phyloP scores from a whole-genome alignment of 2,329 filamentous ascomycete genomes.

The Sporothrix globosa region DNA sequence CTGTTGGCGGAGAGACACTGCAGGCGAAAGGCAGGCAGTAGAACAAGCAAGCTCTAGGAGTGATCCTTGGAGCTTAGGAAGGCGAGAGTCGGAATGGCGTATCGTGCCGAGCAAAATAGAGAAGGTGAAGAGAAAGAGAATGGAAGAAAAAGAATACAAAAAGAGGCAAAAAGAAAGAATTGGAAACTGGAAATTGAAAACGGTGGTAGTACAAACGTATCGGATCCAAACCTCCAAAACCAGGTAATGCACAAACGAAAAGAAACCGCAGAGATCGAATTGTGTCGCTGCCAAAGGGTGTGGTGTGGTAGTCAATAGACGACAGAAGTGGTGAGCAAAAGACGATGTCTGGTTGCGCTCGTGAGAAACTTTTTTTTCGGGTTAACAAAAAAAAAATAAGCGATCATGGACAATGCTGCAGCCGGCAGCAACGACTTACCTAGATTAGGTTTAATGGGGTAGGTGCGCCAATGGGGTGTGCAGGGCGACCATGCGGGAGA shows the following conservation, averaged over 20 bases:
- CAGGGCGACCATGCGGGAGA: slow-evolving; percentile 7
- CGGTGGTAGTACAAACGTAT: slow-evolving; percentile 31
- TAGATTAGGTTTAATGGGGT: slow-evolving; percentile 23
- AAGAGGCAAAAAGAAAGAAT: slow-evolving; percentile 15
- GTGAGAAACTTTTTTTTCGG: slow-evolving; percentile 36
- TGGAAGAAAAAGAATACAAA: background rate
- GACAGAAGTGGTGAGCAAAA: slow-evolving; percentile 17
- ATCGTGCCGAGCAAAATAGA: background rate
- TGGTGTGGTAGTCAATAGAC: slow-evolving; percentile 21
- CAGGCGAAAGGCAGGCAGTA: slow-evolving; percentile 14
- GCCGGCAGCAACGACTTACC: slow-evolving; percentile 17
- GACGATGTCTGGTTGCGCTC: slow-evolving; percentile 30
- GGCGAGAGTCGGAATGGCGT: background rate
- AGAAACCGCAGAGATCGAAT: slow-evolving; percentile 25
- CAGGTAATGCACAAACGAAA: background rate
- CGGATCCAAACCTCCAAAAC: slow-evolving; percentile 24
- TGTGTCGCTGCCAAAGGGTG: slow-evolving; percentile 29
- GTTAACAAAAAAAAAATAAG: slow-evolving; percentile 32
- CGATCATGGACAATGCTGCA: slow-evolving; percentile 21
- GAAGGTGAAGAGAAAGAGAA: background rate
- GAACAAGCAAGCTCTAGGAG: background rate
- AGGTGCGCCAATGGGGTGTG: slow-evolving; percentile 27
- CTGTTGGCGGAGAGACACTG: background rate
- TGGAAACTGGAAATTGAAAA: slow-evolving; percentile 16
- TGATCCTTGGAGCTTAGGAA: background rate